Conservation (phyloP, 2,329 filamentous ascomycete species). For the Phaeophleospora eucalypticola region DNA sequence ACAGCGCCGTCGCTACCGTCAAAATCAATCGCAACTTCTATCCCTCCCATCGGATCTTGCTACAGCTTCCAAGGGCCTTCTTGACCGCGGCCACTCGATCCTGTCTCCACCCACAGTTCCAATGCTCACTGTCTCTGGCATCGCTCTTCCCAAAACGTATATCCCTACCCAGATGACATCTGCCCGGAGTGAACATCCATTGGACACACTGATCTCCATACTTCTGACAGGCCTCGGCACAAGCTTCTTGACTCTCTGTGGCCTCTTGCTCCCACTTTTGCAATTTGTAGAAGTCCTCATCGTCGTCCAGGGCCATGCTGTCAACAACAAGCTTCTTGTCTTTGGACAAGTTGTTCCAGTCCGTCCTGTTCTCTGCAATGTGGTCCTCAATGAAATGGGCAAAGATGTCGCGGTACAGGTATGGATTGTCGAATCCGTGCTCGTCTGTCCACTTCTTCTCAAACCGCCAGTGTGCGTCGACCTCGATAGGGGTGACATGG, state of each 20-base stretch:
- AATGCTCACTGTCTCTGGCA: constrained; percentile 26
- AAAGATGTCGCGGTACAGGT: constrained; percentile 33
- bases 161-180: constrained; percentile 32
- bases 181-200: constrained; percentile 33
- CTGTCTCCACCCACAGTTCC: constrained; percentile 32
- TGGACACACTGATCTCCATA: constrained; percentile 30
- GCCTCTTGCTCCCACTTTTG: constrained; percentile 25
- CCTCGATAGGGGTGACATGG: constrained; percentile 30
- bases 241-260: constrained; percentile 25
- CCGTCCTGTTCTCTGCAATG: constrained; percentile 28
- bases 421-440: constrained; percentile 31
- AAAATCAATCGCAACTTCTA: constrained; percentile 2
- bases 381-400: constrained; percentile 31
- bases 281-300: constrained; percentile 22
- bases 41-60: constrained; percentile 21
- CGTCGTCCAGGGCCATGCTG: constrained; percentile 15
- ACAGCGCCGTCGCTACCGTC: not conserved
- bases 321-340: constrained; percentile 26
- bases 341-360: constrained; percentile 34
- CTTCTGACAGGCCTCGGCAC: constrained; percentile 28
- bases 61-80: constrained; percentile 22
- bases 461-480: constrained; percentile 33
- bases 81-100: constrained; percentile 24
- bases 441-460: constrained; percentile 28
- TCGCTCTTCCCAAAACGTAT: constrained; percentile 33